Evolutionary conservation across 495 filamentous ascomycete species (phyloP), one percentile per base, ranked within the genome.

Genomic region (Xylaria palmicola): DNA sequence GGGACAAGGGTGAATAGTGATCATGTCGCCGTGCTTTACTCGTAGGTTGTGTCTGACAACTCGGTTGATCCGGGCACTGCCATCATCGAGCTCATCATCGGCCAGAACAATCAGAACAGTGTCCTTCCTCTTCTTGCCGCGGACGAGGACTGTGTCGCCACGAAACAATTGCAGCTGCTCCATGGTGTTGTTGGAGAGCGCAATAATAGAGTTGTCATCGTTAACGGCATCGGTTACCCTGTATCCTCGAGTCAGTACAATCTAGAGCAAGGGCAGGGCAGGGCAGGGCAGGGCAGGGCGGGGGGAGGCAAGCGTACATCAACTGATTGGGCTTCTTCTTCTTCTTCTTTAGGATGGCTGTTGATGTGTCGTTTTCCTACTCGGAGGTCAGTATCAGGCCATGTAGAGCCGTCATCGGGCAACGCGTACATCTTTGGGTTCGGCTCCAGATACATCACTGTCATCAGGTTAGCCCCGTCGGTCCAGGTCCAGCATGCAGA

Each of bases 271-370:
- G n/a, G n/a, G n/a, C n/a, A n/a, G n/a, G n/a, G n/a, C n/a, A n/a
- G n/a, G n/a, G n/a, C n/a, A n/a, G n/a, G n/a, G n/a, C n/a, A n/a
- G n/a, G 34, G 30, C 17, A 50, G 7, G 8, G 8, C 4, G 26
- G 8, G 9, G 34, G 4, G 2, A 44, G 7, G 15, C 6, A 49
- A 58, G 76, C 89, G 69, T 83, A 93, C 91, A 98, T 96, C 77
- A 98, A 77, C 62, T 90, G 92, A 79, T 98, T 98, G 61, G 92
- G 92, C 92, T 98, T 98, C 92, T 98, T 98, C 87, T 98, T 98
- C 87, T 98, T 98, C 85, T 97, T 97, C 82, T 96, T 97, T 65
- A 98, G 85, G 64, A 98, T 98, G 65, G 94, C 94, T 17, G 95
- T 98, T n/a, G 94, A 84, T 44, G 90, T 93, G 68, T 96, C 93